Evolutionary conservation across 352 stramenopile species (phyloP), one percentile per base, ranked within the genome.

Genomic region (Blastocystis sp.): DNA sequence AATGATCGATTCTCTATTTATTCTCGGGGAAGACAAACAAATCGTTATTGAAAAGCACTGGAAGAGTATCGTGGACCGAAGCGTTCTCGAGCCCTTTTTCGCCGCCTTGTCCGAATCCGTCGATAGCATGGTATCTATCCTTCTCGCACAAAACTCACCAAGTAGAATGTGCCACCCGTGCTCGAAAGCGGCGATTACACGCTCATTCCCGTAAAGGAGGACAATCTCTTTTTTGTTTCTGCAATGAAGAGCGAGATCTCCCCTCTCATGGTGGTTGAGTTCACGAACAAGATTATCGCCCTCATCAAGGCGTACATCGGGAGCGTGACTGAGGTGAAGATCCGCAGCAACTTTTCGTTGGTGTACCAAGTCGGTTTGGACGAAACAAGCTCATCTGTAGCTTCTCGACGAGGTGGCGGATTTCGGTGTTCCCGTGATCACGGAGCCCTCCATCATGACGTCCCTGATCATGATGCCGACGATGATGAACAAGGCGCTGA

Each of bases 1-100:
- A 57, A 84, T 84, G 74, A 84, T 84, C 69, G 74, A 84, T 84
- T 84, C 74, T 34, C 74, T 84, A 52, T 84, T 84, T 84, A 64
- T 84, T 28, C 24, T 82, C 14, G 74, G 74, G 42, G 74, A 82
- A 43, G 74, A 82, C 34, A 82, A 66, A 68, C 60, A 84, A 28
- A 63, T 79, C 42, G 52, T 79, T 21, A 79, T 79, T 34, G 69
- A 79, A 34, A 79, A 79, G 69, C 69, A 79, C 48, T 79, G 69
- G 69, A 79, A 79, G 69, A 40, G 43, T 9, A 59, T 60, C 10
- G 60, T 77, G 19, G 66, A 77, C n/a, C 19, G 66, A 42, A 77
- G 66, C 24, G 66, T 59, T 9, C 60, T 77, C 38, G 66, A 77
- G 34, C 66, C 66, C n/a, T 77, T 61, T 42, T 77, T 54, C 34